Evolutionary conservation across 345 rosid species (phyloP).

Genomic region (Luvunga scandens): DNA sequence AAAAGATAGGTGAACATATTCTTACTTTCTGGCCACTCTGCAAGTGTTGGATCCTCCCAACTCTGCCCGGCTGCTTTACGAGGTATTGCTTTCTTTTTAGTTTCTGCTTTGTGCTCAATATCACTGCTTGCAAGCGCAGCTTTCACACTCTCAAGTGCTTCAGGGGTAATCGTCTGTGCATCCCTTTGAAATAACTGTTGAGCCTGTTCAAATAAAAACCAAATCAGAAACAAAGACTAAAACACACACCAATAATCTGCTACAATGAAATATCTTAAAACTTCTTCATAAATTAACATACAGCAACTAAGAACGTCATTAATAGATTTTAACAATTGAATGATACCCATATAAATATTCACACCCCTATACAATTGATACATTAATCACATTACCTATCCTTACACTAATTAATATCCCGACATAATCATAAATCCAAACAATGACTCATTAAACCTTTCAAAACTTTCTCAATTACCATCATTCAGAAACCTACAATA

Average conservation of each 20-base stretch:
- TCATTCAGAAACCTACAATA: background rate
- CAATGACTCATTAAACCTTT: background rate
- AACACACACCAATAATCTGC: background rate
- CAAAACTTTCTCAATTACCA: background rate
- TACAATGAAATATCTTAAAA: background rate
- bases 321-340: background rate
- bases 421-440: background rate
- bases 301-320: background rate
- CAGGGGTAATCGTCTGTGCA: slow-evolving; percentile 91
- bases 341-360: background rate
- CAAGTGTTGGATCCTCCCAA: slow-evolving; percentile 97
- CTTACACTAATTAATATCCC: background rate
- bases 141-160: slow-evolving; percentile 92
- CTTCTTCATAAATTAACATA: background rate
- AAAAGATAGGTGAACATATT: background rate
- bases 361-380: background rate
- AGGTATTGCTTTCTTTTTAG: slow-evolving; percentile 88
- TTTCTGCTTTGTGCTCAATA: slow-evolving; percentile 85
- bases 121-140: slow-evolving; percentile 95
- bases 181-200: slow-evolving; percentile 94
- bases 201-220: slow-evolving; percentile 48
- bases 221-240: slow-evolving; percentile 16
- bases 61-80: slow-evolving; percentile 94
- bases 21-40: slow-evolving; percentile 99
- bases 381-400: background rate